Base-by-base conservation (phyloP, 768 basidiomycete genomes). In the Asterophora parasitica region DNA sequence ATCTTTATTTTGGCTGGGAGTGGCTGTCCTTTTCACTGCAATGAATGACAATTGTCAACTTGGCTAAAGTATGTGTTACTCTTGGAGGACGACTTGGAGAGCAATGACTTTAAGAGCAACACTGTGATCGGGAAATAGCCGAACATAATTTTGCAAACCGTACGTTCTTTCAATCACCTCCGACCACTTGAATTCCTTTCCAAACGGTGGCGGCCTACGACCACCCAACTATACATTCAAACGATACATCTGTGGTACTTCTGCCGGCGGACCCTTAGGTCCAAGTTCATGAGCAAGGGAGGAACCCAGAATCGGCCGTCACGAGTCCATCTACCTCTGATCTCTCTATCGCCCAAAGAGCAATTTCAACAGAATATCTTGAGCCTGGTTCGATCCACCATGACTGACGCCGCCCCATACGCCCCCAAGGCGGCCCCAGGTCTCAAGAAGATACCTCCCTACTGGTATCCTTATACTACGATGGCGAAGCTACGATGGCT, bases 401-500 rank as follows among this genome's bases (percentile, higher is more conserved):
- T 82, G 78, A 58, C 70, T 3, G 69, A 70, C 45, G 58, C 64
- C 34, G 44, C 59, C n/a, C 58, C 63, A 16, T 61, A 58, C 36
- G 60, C 56, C n/a, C 58, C 63, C 19, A 56, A 57, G 43, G 60
- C 60, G 32, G 52, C 60, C 28, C 61, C 63, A 4, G 83, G 82
- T 9, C 71, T 96, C 50, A 85, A 87, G 62, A 91, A 92, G 63
- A 77, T 87, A 43, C 70, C 83, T 34, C 88, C 93, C 0, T 95
- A 95, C 62, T 96, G 92, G 90, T 88, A 90, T 63, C 88, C 92
- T 2, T 90, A 93, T 61, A 88, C 83, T 7, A 95, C 92, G 0
- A 93, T 86, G 82, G 91, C 92, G 16, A 97, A 97, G 64, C 78
- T 83, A 43, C 78, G 93, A 23, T 96, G 93, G 92, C 73, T 91